Base-by-base conservation (phyloP, 1,284 basidiomycete species). In the Schizophyllum amplum region DNA sequence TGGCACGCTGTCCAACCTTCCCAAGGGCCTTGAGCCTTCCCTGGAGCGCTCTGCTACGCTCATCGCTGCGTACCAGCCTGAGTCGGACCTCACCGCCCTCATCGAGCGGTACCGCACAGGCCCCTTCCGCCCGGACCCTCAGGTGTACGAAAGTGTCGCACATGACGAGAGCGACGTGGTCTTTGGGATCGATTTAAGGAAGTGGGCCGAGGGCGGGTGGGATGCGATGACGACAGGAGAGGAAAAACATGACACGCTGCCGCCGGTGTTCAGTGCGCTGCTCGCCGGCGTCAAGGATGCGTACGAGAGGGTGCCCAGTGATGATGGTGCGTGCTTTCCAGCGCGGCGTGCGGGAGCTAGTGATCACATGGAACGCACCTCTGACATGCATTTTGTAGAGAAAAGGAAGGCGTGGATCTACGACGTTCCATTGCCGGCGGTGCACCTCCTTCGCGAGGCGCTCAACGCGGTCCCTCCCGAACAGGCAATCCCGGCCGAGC, bases 361-460 rank as follows among this genome's bases (percentile, higher is more conserved):
- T n/a, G n/a, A n/a, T n/a, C n/a, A n/a, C n/a, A n/a, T n/a, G n/a
- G n/a, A n/a, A n/a, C n/a, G n/a, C 25, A 42, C 53, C 9, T 53
- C 47, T 60, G 61, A 46, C 66, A 51, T n/a, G n/a, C n/a, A n/a
- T n/a, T n/a, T n/a, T n/a, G n/a, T 65, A 85, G 95, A 96, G 70
- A 89, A 86, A 68, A 84, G 95, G 61, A 92, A 89, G 72, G 77
- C 86, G 1, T 98, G 94, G 95, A 91, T 98, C 60, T 96, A 97
- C 68, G 86, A 91, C 63, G 91, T 95, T 1, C 92, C 94, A 0
- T 78, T 98, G 22, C 75, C 82, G 3, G 83, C 86, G 25, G 80
- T 88, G 4, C 94, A 97, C 66, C 86, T 87, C 61, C 81, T 97
- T 9, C 85, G 94, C 59, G 88, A 91, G 67, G 79, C 79, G 1